phyloP scores from a whole-genome alignment of 495 filamentous ascomycete genomes.

The Aspergillus olivimuriae region DNA sequence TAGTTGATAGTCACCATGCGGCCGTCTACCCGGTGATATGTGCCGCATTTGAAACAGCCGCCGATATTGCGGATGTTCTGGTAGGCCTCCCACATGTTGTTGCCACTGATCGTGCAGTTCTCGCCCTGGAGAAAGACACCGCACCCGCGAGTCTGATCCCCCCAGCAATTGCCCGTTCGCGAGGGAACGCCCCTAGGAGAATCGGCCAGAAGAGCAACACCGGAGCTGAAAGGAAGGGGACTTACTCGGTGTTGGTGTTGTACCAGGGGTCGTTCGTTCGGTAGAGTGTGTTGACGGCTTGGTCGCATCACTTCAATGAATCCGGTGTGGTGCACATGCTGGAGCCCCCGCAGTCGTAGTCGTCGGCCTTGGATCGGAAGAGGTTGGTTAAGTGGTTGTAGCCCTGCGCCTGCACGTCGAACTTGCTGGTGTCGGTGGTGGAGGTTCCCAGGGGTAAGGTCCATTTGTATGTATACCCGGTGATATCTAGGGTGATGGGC shows the following conservation, averaged over 20 bases:
- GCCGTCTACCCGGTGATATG: conserved; percentile 4
- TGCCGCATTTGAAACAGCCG: conserved; percentile 12
- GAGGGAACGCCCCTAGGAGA: too few relatives aligned
- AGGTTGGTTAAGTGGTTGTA: conserved; percentile 12
- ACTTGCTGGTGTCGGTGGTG: conserved; percentile 7
- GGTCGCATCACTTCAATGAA: conserved; percentile 10
- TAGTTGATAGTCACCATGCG: conserved; percentile 13
- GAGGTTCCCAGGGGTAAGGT: conserved; percentile 11
- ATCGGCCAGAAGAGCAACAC: conserved; percentile 2
- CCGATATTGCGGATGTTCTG: conserved; percentile 12
- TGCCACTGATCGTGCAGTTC: conserved; percentile 9
- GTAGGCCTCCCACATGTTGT: conserved; percentile 13
- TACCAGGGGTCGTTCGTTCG: conserved; percentile 6
- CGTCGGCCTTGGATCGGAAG: conserved; percentile 6
- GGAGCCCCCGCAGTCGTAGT: conserved; percentile 11
- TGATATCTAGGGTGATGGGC: conserved; percentile 2
- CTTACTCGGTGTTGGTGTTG: conserved; percentile 1
- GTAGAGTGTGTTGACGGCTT: conserved; percentile 10
- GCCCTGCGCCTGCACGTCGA: conserved; percentile 10
- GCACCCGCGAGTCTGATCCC: conserved; percentile 6
- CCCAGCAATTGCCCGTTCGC: conserved; percentile 11
- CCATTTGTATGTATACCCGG: conserved; percentile 9
- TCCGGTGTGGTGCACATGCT: conserved; percentile 7
- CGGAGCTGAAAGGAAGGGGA: background rate
- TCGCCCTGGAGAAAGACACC: conserved; percentile 8